Percentiles rank a stretch among this genome's conserved stretches.
Evolutionary conservation across 1,284 basidiomycete genomes (phyloP).

Genomic region (Mycosarcoma maydis): DNA sequence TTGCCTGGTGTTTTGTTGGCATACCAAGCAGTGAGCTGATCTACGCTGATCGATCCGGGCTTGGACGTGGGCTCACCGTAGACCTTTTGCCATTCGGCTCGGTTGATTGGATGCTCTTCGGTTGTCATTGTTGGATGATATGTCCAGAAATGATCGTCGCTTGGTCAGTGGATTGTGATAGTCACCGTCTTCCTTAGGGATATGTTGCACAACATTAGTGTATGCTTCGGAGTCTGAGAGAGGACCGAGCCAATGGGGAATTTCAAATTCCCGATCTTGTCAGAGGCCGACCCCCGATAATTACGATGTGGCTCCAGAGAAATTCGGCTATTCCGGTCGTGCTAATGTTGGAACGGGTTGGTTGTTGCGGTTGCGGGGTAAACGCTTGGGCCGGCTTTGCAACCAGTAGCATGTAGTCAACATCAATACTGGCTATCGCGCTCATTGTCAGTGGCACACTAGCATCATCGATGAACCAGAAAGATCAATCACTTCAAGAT

Average conservation of each 20-base stretch:
- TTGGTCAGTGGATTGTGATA: not conserved
- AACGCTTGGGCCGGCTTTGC: slow-evolving; percentile 3
- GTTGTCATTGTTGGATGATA: slow-evolving; percentile 14
- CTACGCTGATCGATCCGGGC: slow-evolving; percentile 40
- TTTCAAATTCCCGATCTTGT: slow-evolving; percentile 24
- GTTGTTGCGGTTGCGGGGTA: slow-evolving; percentile 24
- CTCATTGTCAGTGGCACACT: too few species aligned
- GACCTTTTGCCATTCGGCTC: slow-evolving; percentile 33
- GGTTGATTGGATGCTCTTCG: slow-evolving; percentile 42
- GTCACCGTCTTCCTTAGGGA: not conserved
- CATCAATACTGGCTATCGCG: too few species aligned
- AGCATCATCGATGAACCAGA: not conserved
- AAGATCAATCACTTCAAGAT: not conserved
- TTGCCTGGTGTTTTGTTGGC: slow-evolving; percentile 28
- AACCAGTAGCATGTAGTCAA: too few species aligned
- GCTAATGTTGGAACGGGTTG: too few species aligned
- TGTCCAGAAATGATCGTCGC: too few species aligned
- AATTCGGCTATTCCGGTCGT: slow-evolving; percentile 22
- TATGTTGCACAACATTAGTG: too few species aligned
- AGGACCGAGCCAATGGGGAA: too few species aligned
- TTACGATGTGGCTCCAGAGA: not conserved
- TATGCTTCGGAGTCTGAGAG: too few species aligned
- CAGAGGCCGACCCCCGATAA: not conserved
- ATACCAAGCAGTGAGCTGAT: slow-evolving; percentile 39
- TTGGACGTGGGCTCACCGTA: slow-evolving; percentile 36